Evolutionary conservation across 2,329 filamentous ascomycete species (phyloP), one percentile per base, ranked within the genome.

Genomic region (Madurella fahalii): DNA sequence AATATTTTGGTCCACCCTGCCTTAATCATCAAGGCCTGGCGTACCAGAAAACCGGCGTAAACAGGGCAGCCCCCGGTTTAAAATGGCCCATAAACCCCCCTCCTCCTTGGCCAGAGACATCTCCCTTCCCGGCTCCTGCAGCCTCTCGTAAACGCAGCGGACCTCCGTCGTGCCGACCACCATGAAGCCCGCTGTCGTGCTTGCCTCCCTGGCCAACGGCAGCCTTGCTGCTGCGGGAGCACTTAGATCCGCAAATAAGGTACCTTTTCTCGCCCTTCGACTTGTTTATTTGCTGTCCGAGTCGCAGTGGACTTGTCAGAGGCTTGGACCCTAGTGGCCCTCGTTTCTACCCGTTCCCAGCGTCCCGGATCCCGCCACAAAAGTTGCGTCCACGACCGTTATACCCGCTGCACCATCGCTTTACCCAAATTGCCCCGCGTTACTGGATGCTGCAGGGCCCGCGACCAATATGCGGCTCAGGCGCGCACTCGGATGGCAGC

Each of bases 141-240:
- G 50, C 30, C 25, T 25, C 25, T 25, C 25, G 42, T 47, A 31
- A 40, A 50, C 45, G 34, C 37, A 40, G 11, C 32, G 25, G 44
- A 32, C 25, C 16, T 40, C 16, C 40, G 17, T 30, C 13, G 15
- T n/a, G 12, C 49, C 9, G 42, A 11, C 34, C 45, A 51, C 30
- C 57, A 68, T 68, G 66, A 67, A 59, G 56, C 47, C 57, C 50
- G 50, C 53, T 40, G 48, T 56, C 47, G 59, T 54, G 47, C 58
- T 65, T 50, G 58, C 60, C 53, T 55, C 63, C 43, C 53, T 67
- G 51, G 62, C 59, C 43, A 56, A 57, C 57, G 52, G 61, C 51
- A 58, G 54, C 47, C 57, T 62, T 41, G 62, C 52, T 42, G 50
- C 55, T 46, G 64, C 62, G 39, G 47, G 44, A 9, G 20, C 55